phyloP scores from a whole-genome alignment of 805 yeast species.

The Schizosaccharomyces lindneri region DNA sequence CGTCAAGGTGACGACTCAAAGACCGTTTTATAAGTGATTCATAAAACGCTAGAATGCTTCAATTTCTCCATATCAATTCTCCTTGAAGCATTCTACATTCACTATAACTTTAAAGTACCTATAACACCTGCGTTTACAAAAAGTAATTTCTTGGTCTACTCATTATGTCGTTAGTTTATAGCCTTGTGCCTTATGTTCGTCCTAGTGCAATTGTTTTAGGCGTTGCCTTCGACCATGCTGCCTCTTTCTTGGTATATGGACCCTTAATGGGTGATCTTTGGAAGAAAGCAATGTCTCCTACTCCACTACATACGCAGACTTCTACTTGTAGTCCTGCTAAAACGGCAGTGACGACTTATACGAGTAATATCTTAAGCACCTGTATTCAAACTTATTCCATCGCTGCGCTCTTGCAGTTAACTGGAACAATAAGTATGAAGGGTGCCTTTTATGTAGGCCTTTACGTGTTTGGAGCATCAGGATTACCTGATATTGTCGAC shows the following conservation, averaged over 20 bases:
- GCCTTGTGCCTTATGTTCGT: neutral
- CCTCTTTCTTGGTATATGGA: conserved; percentile 13
- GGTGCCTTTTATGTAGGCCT: conserved; percentile 17
- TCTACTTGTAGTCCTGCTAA: neutral
- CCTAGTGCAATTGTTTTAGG: conserved; percentile 15
- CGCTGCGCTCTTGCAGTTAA: conserved; percentile 15
- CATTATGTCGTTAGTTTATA: neutral
- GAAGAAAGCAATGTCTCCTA: neutral
- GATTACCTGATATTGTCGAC: conserved; percentile 15
- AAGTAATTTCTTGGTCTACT: neutral
- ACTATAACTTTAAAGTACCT: neutral
- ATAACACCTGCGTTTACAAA: neutral
- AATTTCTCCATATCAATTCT: neutral
- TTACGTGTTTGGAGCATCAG: conserved; percentile 14
- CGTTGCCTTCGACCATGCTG: conserved; percentile 13
- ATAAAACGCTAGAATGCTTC: neutral
- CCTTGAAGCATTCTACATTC: neutral
- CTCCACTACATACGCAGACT: neutral
- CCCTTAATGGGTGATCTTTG: conserved; percentile 15
- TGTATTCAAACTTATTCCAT: conserved; percentile 17
- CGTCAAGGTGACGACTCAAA: neutral
- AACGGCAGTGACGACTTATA: neutral
- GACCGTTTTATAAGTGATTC: neutral
- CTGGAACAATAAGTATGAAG: conserved; percentile 15
- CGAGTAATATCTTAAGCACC: conserved; percentile 6